phyloP scores from a whole-genome alignment of 495 filamentous ascomycete species.

The Penicillium paradoxum region DNA sequence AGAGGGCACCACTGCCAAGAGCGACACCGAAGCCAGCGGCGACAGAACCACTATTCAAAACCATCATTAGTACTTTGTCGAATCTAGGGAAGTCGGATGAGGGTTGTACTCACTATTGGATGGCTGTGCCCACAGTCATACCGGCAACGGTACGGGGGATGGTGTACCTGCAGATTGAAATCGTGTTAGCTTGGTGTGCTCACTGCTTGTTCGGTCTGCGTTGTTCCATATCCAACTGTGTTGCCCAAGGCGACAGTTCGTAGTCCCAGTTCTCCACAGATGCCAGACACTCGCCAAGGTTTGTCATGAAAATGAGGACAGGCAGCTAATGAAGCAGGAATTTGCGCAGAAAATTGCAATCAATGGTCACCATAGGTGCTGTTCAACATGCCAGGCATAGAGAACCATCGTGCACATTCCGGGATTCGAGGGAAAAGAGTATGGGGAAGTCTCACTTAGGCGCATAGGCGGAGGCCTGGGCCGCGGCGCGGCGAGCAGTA shows the following conservation, averaged over 20 bases:
- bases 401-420: neutral
- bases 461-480: conserved; percentile 37
- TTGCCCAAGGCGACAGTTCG: neutral
- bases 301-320: neutral
- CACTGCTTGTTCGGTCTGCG: neutral
- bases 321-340: too few species aligned
- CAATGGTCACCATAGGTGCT: too few species aligned
- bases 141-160: conserved; percentile 46
- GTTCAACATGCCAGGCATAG: neutral
- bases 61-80: conserved; percentile 6
- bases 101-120: conserved; percentile 45
- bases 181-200: conserved; percentile 9
- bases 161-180: conserved; percentile 43
- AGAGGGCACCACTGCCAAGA: conserved; percentile 59
- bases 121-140: conserved; percentile 37
- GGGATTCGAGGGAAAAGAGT: neutral
- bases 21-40: conserved; percentile 55
- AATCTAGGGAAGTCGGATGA: neutral
- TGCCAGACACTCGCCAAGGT: neutral
- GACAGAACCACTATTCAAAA: conserved; percentile 45
- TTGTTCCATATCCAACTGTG: neutral
- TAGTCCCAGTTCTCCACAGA: neutral
- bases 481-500: conserved; percentile 42
- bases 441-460: conserved; percentile 38
- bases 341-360: neutral